Evolutionary conservation across 164 flowering plant species (phyloP), one percentile per base, ranked within the genome.

Genomic region (Sedum album): DNA sequence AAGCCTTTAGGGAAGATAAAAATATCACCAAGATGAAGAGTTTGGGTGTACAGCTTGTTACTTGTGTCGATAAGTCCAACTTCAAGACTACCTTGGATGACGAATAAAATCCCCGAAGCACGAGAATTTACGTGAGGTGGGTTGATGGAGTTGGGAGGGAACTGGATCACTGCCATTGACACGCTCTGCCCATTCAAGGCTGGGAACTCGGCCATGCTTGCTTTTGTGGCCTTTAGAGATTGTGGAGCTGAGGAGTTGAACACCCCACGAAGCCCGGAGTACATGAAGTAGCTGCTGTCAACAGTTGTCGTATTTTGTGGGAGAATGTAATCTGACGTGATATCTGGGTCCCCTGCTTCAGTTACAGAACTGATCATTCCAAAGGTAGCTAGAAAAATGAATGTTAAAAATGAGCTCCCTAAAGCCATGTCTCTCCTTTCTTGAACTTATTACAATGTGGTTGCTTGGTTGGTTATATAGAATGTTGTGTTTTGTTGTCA

Each of bases 141-240:
- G 20, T 62, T 62, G 35, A 62, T 20, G 35, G 65, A 14, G 65
- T 33, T 35, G n/a, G 20, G 35, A 35, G 65, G 65, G 39, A 62
- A 62, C 28, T 61, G 65, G n/a, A 61, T 33, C 18, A 62, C 20
- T 31, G 65, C n/a, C 65, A 62, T 31, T 8, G 65, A 61, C 31
- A 61, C 31, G n/a, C 65, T 61, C 65, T 61, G 65, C 8, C 65
- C 65, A 2, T 61, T 61, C 31, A 61, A n/a, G 9, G 65, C 65
- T 61, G 65, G 31, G 35, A 61, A 61, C 31, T 61, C 65, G 2
- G 31, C n/a, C 65, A 61, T 61, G 31, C 35, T 28, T 18, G 65
- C 65, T 61, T 61, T 61, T 2, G 65, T 61, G 5, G 65, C 65
- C 20, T 61, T 61, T 4, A 28, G n/a, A 28, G 31, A 0, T 11